Evolutionary conservation across 805 yeast genomes (phyloP).

Genomic region (Candida odintsovae): DNA sequence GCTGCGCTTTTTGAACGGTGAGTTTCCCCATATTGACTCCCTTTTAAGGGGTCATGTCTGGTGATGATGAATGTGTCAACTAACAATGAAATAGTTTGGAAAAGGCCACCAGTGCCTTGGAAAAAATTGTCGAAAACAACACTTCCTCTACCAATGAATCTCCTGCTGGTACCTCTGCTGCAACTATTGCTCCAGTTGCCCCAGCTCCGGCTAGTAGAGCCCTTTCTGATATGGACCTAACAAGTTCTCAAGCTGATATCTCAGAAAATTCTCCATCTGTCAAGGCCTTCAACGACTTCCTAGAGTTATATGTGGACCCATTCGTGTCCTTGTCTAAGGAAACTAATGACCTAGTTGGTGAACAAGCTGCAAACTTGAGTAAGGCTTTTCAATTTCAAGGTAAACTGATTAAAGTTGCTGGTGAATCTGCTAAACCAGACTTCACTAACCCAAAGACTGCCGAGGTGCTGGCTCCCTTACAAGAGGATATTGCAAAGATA

Average conservation of each 20-base stretch:
- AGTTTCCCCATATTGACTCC: not conserved
- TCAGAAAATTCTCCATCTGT: slow-evolving; percentile 31
- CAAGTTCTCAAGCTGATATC: slow-evolving; percentile 8
- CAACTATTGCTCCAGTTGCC: not conserved
- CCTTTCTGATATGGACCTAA: slow-evolving; percentile 7
- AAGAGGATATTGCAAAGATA: slow-evolving; percentile 50
- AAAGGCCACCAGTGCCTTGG: slow-evolving; percentile 23
- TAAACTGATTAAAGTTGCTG: slow-evolving; percentile 53
- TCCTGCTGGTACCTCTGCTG: slow-evolving; percentile 1
- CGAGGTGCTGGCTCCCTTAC: slow-evolving; percentile 63
- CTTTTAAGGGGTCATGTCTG: not conserved
- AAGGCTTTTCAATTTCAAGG: slow-evolving; percentile 54
- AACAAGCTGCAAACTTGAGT: slow-evolving; percentile 44
- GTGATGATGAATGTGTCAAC: not conserved
- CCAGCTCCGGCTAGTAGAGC: slow-evolving; percentile 1
- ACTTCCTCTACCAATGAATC: not conserved
- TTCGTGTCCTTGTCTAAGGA: slow-evolving; percentile 47
- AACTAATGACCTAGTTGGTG: slow-evolving; percentile 52
- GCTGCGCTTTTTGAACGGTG: slow-evolving; percentile 9
- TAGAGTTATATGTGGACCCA: slow-evolving; percentile 50
- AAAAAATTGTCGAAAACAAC: slow-evolving; percentile 20
- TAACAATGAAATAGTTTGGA: slow-evolving; percentile 15
- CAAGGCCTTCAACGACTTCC: slow-evolving; percentile 47
- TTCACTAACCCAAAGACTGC: slow-evolving; percentile 45
- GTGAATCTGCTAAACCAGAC: slow-evolving; percentile 61